These are phyloP conservation scores for Carex littledalei DNA, from an alignment of 176 grass and related monocot genomes.

Conservation along the genomic window DNA sequence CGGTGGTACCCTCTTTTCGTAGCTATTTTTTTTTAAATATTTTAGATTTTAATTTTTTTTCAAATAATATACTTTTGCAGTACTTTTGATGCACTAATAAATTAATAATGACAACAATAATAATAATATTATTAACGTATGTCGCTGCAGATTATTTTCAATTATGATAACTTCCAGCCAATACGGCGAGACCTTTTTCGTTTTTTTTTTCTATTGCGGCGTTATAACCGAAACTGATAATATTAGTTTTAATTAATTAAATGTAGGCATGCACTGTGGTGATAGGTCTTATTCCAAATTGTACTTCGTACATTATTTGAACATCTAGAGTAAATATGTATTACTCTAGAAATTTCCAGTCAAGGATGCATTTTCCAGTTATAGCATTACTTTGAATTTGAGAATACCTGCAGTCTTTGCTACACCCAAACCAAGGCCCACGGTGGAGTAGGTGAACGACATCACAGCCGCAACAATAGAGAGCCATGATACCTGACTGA, in stretches of 20 bases:
- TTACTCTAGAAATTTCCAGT: background rate
- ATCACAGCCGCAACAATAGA: conserved; percentile 53
- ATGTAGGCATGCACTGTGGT: background rate
- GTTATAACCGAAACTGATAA: background rate
- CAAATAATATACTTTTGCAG: too few species aligned
- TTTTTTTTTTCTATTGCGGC: too few species aligned
- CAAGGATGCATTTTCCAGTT: background rate
- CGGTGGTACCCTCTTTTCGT: background rate
- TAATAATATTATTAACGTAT: background rate
- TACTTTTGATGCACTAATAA: background rate
- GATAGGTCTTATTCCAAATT: background rate
- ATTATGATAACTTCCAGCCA: background rate
- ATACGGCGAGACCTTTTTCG: background rate
- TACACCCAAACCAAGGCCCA: conserved; percentile 42
- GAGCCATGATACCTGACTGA: conserved; percentile 54
- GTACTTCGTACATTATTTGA: background rate
- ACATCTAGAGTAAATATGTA: too few species aligned
- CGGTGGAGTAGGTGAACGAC: conserved; percentile 49
- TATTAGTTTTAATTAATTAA: background rate
- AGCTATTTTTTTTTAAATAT: background rate
- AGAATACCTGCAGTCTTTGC: conserved; percentile 36
- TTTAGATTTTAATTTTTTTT: background rate
- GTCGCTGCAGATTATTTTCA: background rate
- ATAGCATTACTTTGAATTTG: conserved; percentile 6
- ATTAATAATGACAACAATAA: background rate